These are phyloP conservation scores for Phycomyces blakesleeanus DNA, from an alignment of 192 early-diverging fungal species.

Conservation along the genomic window DNA sequence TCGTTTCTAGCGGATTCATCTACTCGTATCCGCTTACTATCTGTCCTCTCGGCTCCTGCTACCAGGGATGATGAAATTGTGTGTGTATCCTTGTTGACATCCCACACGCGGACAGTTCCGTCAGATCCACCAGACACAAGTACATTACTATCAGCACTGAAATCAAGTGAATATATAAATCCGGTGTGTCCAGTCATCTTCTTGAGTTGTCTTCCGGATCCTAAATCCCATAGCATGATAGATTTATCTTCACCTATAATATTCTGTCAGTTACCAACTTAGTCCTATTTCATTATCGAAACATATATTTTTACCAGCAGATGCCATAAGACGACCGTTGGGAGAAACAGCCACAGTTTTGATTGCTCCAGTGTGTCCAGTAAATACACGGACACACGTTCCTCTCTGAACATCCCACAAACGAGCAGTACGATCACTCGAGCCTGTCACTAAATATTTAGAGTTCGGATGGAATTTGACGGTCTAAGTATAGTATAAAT, in stretches of 20 bases:
- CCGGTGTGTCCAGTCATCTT: conserved; percentile 82
- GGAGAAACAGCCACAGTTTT: conserved; percentile 86
- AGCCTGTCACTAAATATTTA: conserved; percentile 91
- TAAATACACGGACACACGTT: conserved; percentile 83
- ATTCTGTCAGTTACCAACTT: neutral
- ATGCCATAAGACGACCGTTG: conserved; percentile 87
- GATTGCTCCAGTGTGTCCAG: conserved; percentile 80
- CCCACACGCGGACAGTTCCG: conserved; percentile 87
- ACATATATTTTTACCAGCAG: conserved; percentile 72
- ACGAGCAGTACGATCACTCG: conserved; percentile 80
- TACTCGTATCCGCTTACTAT: conserved; percentile 1
- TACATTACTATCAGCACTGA: conserved; percentile 76
- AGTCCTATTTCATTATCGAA: neutral
- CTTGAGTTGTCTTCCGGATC: conserved; percentile 77
- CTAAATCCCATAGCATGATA: conserved; percentile 91
- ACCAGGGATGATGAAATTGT: conserved; percentile 1
- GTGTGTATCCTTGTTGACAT: conserved; percentile 59
- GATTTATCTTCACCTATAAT: conserved; percentile 68
- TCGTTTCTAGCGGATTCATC: conserved; percentile 1
- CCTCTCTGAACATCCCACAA: conserved; percentile 94
- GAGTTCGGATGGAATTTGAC: conserved; percentile 97
- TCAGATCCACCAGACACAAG: conserved; percentile 86
- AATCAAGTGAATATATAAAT: conserved; percentile 79
- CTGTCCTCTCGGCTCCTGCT: neutral
- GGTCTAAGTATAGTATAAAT: conserved; percentile 34